Base-by-base conservation (phyloP, 257 asterid genomes). In the Ocimum tenuiflorum region DNA sequence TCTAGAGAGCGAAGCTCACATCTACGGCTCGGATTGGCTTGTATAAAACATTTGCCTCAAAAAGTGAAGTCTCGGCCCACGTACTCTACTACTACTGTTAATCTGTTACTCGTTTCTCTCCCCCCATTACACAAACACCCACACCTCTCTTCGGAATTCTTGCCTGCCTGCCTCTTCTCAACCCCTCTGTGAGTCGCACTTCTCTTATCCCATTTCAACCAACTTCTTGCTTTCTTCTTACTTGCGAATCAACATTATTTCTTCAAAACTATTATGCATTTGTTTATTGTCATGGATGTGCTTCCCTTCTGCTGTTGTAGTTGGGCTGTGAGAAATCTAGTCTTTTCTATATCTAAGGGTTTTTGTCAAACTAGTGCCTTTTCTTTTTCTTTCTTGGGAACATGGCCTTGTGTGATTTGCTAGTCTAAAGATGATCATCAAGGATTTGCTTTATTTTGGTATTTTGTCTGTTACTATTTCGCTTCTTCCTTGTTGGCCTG, bases 1-100 rank as follows among this genome's bases (percentile, higher is more conserved):
- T 71, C 22, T 1, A 8, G 49, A 3, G 22, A 19, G 20, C 19
- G 62, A 61, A 13, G 15, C 15, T 19, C 18, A 11, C 33, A 83
- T 83, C 79, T 0, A 80, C 81, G 81, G 42, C 78, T 43, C 43
- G 14, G 15, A 8, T 70, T 70, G 69, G 58, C 61, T 46, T 1
- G 36, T 57, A 65, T 50, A 36, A 56, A 8, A 45, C 7, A 29
- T 49, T 42, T 64, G 24, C 65, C 39, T 27, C 24, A 69, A 72
- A 33, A 51, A 52, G 49, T 47, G 62, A 24, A 2, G 12, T 15
- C 27, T 35, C 62, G 1, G 3, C 18, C 27, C 29, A 41, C 69
- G 18, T 39, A 39, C 38, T 7, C 38, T 7, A 7, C 60, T 3
- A 31, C 24, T 45, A 19, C 13, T 12, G 9, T 12, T 12, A 51